Base-by-base conservation (phyloP, 2,329 filamentous ascomycete species). In the Colletotrichum sp. region DNA sequence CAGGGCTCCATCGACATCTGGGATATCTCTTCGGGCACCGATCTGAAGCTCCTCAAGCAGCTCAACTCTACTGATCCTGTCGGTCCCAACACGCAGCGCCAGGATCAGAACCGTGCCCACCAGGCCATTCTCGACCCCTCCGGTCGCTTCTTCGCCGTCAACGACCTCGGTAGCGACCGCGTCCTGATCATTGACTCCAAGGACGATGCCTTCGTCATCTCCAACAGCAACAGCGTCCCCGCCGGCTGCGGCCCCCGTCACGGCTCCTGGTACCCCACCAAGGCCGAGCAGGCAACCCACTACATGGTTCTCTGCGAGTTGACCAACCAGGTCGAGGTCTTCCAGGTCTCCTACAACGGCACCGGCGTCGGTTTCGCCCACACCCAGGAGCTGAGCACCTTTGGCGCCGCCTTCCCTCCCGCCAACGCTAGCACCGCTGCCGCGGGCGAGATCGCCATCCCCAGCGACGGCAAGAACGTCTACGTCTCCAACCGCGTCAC, bases 401-500 rank as follows among this genome's bases (percentile, higher is more conserved):
- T 66, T 68, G 85, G 85, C 72, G 73, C 79, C 10, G 80, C 76
- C 21, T 79, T 79, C 72, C 81, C 81, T 5, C 83, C 86, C 5
- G 82, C 81, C 71, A 85, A 85, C 73, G 69, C 82, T 48, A 81
- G 78, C 32, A 79, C 79, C 3, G 87, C 88, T 8, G 84, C 86
- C 1, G 88, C 86, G 2, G 88, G 87, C 60, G 88, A 87, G 80
- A 79, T 90, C 52, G 80, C 84, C 73, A 79, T 89, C 38, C 81
- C 85, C 10, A 79, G 80, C 30, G 85, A 87, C 81, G 83, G 82
- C 79, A 80, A 80, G 77, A 83, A 89, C 81, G 78, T 90, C 21
- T 90, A 90, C 81, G 84, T 90, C 68, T 88, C 88, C 48, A 90
- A 90, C 84, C 87, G 89, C 6, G 77, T 89, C 30, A 87, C 84